Base-by-base conservation (phyloP, 1,139 yeast species). In the Entelexis paramagnoliae region DNA sequence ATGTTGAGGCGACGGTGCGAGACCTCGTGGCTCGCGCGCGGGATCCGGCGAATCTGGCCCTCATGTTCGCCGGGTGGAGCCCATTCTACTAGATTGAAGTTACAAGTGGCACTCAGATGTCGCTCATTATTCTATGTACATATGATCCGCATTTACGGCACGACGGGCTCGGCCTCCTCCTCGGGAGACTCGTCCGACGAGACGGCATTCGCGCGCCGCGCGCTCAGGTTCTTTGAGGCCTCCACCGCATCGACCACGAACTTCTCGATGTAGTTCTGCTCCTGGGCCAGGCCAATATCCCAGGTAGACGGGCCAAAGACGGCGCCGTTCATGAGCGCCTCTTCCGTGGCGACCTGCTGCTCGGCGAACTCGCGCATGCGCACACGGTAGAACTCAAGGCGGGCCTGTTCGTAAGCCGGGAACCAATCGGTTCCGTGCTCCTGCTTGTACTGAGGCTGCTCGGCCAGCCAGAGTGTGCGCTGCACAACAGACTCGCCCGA, bases 401-500 rank as follows among this genome's bases (percentile, higher is more conserved):
- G 75, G 3, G 98, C 89, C 61, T 77, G 77, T 63, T 86, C 93
- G 64, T 91, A 91, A 0, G 96, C 94, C 30, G 79, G 79, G 29
- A 73, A 65, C 60, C 81, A 70, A 20, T 72, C 63, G 48, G 70
- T 62, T 29, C 70, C 65, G 24, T 68, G 63, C 19, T 67, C 65
- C 13, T 67, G 55, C 32, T 32, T 28, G 49, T 58, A 61, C 53
- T 49, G 62, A 46, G 45, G 69, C 64, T 40, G 72, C 63, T 26
- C 71, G 66, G 83, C 68, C 48, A 91, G 68, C 73, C 81, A 85
- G 53, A 89, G 60, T 1, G 96, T 81, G 69, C 97, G 79, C 69
- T 89, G 97, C 9, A 91, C 96, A 17, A 91, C 98, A 51, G 84
- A 75, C 68, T 91, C 98, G 54, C 97, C 97, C 63, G 87, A 96